A percentile compares a stretch with the other conserved stretches of the same genome.
These are phyloP conservation scores for Hordeum vulgare DNA, from an alignment of 176 grass and related monocot genomes.

Conservation along the genomic window DNA sequence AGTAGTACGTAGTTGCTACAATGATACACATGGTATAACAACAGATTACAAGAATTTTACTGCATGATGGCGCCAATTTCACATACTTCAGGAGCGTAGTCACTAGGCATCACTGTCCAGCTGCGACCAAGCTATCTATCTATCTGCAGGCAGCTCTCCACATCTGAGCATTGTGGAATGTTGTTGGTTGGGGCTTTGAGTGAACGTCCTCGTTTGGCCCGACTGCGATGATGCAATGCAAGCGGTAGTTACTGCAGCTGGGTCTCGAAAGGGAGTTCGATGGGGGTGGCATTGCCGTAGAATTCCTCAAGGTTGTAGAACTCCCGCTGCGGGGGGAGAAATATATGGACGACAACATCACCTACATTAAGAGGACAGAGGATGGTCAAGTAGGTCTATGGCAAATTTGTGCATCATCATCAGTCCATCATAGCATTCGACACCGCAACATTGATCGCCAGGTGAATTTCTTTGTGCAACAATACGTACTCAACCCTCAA, in stretches of 20 bases:
- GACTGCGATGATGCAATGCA: background rate
- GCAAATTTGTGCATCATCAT: background rate
- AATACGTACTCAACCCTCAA: background rate
- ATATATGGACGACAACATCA: constrained; percentile 99
- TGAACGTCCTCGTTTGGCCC: background rate
- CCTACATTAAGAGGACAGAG: constrained; percentile 31
- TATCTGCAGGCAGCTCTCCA: background rate
- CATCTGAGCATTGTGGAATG: background rate
- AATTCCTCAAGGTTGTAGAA: constrained; percentile 98
- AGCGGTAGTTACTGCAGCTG: constrained; percentile 23
- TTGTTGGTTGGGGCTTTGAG: background rate
- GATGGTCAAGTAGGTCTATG: background rate
- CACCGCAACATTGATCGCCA: background rate
- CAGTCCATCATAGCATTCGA: background rate
- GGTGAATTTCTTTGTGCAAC: background rate
- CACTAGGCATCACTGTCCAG: background rate
- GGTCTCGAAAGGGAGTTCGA: constrained; percentile 80
- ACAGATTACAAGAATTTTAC: background rate
- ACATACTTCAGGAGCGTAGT: background rate
- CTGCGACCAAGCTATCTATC: background rate
- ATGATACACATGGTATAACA: background rate
- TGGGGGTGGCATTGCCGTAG: constrained; percentile 74
- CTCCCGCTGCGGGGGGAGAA: constrained; percentile 73
- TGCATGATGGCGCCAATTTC: background rate
- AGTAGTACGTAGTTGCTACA: background rate